phyloP scores from a whole-genome alignment of 1,284 basidiomycete species.

The Amylostereum chailletii region DNA sequence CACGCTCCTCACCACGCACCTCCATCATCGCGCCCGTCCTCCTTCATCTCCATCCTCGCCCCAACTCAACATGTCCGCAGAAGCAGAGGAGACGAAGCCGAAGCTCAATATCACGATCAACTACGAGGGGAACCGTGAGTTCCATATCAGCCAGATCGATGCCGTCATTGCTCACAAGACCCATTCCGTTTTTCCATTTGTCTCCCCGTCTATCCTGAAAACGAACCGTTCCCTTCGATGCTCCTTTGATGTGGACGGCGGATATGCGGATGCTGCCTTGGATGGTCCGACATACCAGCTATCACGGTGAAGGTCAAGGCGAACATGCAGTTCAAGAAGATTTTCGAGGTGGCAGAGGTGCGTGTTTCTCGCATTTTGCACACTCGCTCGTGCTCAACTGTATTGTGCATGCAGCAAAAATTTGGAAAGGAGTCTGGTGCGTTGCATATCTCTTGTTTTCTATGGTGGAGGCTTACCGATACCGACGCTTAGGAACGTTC shows the following conservation, averaged over 20 bases:
- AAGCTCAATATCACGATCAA: constrained; percentile 47
- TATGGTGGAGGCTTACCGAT: not conserved
- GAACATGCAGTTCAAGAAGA: constrained; percentile 50
- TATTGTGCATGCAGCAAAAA: constrained; percentile 32
- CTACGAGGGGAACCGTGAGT: constrained; percentile 35
- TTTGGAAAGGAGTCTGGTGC: constrained; percentile 48
- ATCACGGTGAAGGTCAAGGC: constrained; percentile 58
- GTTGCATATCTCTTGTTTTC: constrained; percentile 8
- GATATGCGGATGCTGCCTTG: too few relatives aligned
- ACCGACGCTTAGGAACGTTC: constrained; percentile 33
- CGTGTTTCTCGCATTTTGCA: constrained; percentile 10
- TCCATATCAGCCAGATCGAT: not conserved
- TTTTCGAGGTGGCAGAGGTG: constrained; percentile 55
- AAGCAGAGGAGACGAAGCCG: constrained; percentile 52
- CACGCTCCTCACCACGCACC: too few relatives aligned
- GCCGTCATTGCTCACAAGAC: too few relatives aligned
- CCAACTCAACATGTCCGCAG: constrained; percentile 16
- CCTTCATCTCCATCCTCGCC: too few relatives aligned
- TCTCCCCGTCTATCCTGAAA: not conserved
- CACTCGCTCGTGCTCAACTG: not conserved
- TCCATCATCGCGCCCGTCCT: too few relatives aligned
- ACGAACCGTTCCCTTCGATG: too few relatives aligned
- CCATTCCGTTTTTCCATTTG: not conserved
- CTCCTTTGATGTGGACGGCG: too few relatives aligned
- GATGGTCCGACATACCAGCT: constrained; percentile 23